phyloP scores from a whole-genome alignment of 306 rosid genomes.

The Herpetospermum pedunculosum region DNA sequence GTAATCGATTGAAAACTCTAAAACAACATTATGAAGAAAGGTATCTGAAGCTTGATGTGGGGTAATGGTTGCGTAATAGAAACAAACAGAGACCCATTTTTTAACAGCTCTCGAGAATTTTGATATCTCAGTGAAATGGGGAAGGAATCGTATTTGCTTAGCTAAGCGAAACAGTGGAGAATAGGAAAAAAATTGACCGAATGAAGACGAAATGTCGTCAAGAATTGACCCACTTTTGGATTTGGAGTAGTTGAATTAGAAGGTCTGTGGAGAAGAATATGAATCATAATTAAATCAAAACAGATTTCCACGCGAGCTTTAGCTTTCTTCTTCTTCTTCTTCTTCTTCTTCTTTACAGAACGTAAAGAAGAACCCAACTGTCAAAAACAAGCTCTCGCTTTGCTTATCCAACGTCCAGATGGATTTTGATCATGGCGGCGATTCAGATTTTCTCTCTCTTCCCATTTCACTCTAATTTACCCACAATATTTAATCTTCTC shows the following conservation, averaged over 20 bases:
- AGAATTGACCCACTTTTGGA: background rate
- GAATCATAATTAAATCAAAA: background rate
- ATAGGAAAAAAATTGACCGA: background rate
- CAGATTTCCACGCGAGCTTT: background rate
- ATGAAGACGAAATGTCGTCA: background rate
- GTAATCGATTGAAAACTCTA: slow-evolving; percentile 14
- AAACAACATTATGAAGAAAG: slow-evolving; percentile 64
- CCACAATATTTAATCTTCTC: too few species aligned
- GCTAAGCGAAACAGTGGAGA: slow-evolving; percentile 1
- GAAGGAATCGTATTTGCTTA: background rate
- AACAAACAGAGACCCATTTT: slow-evolving; percentile 13
- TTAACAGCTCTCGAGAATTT: background rate
- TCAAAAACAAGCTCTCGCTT: background rate
- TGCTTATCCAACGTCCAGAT: background rate
- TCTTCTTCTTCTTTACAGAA: background rate
- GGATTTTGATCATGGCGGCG: background rate
- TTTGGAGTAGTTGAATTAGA: background rate
- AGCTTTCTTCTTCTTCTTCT: background rate
- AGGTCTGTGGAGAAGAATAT: background rate
- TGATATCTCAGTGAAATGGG: background rate
- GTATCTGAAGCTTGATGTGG: slow-evolving; percentile 72
- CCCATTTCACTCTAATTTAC: background rate
- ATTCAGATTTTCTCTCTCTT: background rate
- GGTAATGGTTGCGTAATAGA: slow-evolving; percentile 25
- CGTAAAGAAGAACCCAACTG: background rate